Conservation (phyloP, 1,284 basidiomycete genomes). For the Rhodotorula sp. region DNA sequence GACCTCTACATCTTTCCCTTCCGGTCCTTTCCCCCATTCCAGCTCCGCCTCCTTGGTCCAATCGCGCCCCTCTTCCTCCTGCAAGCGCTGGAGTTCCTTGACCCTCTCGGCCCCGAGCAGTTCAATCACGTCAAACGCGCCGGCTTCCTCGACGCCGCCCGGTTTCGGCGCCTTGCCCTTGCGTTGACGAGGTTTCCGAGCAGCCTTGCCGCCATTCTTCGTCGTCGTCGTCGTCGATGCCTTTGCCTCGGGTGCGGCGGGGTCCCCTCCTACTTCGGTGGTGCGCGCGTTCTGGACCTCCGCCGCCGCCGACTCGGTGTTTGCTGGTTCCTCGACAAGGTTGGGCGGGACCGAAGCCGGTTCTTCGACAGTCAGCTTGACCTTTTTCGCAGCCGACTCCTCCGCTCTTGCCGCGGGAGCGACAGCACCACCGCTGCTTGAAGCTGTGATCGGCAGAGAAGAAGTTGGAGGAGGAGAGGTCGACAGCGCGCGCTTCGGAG, state of each 20-base stretch:
- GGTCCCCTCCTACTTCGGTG: neutral
- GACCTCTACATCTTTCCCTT: conserved; percentile 57
- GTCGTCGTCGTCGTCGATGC: neutral
- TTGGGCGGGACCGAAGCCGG: conserved; percentile 7
- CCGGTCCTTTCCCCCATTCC: conserved; percentile 38
- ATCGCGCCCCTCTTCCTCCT: conserved; percentile 59
- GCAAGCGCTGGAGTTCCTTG: conserved; percentile 57
- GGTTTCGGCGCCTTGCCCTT: conserved; percentile 42
- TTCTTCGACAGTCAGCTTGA: conserved; percentile 18
- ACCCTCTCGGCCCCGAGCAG: conserved; percentile 66
- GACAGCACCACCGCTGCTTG: neutral
- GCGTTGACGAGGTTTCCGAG: conserved; percentile 19
- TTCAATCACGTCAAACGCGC: conserved; percentile 67
- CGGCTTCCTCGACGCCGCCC: conserved; percentile 63
- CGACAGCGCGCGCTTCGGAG: conserved; percentile 15
- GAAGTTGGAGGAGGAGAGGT: conserved; percentile 13
- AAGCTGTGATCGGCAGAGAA: neutral
- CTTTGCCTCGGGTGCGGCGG: neutral
- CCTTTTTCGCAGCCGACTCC: conserved; percentile 13
- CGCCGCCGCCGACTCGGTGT: neutral
- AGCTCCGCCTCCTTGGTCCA: conserved; percentile 56
- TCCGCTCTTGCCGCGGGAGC: neutral
- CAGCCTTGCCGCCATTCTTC: conserved; percentile 10
- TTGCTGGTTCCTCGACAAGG: neutral
- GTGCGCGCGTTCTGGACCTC: neutral